Percentiles rank a stretch among this genome's conserved stretches.
These are phyloP conservation scores for Epithemia pelagica DNA, from an alignment of 108 stramenopile genomes.

Conservation along the genomic window DNA sequence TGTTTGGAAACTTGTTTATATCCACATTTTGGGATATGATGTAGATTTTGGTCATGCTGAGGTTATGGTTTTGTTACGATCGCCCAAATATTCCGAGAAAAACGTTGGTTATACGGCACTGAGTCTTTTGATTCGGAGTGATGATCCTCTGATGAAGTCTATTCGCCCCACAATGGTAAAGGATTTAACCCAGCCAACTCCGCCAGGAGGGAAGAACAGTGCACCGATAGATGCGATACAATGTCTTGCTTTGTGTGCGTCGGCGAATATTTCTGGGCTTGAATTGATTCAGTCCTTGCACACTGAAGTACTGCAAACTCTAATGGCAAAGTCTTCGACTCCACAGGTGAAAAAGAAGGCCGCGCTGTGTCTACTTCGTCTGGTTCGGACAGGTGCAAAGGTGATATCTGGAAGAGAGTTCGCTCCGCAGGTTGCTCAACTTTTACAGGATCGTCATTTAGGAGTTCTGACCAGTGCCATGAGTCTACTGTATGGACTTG, in stretches of 20 bases:
- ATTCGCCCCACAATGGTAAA: conserved; percentile 84
- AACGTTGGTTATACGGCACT: conserved; percentile 94
- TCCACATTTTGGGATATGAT: conserved; percentile 97
- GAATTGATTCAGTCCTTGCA: conserved; percentile 85
- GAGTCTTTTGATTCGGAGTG: conserved; percentile 79
- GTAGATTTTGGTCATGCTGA: conserved; percentile 98
- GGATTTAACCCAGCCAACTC: conserved; percentile 59
- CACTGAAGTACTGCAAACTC: conserved; percentile 77
- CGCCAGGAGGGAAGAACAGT: conserved; percentile 47
- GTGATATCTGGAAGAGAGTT: conserved; percentile 80
- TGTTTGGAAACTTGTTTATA: conserved; percentile 99
- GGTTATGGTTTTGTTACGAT: conserved; percentile 83
- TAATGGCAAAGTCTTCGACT: conserved; percentile 76
- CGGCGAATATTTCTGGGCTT: conserved; percentile 82
- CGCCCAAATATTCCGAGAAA: conserved; percentile 90
- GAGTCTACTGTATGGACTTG: conserved; percentile 84
- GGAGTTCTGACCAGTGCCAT: conserved; percentile 88
- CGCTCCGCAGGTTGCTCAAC: conserved; percentile 70
- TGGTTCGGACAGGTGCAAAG: conserved; percentile 86
- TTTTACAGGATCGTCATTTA: conserved; percentile 88
- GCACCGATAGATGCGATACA: conserved; percentile 65
- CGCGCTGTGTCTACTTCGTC: conserved; percentile 84
- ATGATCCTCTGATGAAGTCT: conserved; percentile 84
- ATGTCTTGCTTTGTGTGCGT: conserved; percentile 74
- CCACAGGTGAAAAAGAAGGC: conserved; percentile 92